Evolutionary conservation across 2,329 filamentous ascomycete genomes (phyloP), one percentile per base, ranked within the genome.

Genomic region (Metarhizium guizhouense): DNA sequence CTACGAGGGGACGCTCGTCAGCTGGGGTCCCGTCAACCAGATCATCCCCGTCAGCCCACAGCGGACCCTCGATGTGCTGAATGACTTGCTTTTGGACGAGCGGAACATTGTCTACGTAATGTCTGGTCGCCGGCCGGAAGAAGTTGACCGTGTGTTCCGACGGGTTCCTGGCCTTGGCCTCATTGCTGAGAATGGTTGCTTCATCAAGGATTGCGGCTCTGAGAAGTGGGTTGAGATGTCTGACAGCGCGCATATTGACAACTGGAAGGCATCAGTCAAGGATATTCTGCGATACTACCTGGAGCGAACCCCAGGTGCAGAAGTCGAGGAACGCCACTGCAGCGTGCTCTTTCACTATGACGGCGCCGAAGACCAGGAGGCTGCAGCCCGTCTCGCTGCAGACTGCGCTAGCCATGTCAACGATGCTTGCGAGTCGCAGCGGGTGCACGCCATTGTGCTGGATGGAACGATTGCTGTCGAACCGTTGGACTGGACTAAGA

Each of bases 331-430:
- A 67, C 86, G 90, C n/a, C 88, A 92, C 62, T 96, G 90, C 75
- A 94, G 89, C 43, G 77, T 96, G 29, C 83, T 95, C 56, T 96
- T 96, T 76, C 90, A 95, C 71, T 95, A 94, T 73, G 88, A 88
- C 68, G 85, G 85, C 54, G 86, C 88, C 2, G 87, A 90, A 55
- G 90, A 96, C 67, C 82, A 82, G 56, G 83, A 87, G 53, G 80
- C 82, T 29, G 92, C 92, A 0, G 79, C 82, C 56, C 85, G 90
- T 20, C 87, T 92, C 64, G 93, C 91, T 0, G 88, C 87, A 20
- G 93, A 97, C 67, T 95, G 91, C 65, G 90, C 90, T 0, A 92
- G 89, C 59, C 92, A 96, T 65, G 94, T 97, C 76, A 97, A 97
- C 67, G 92, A 96, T 66, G 88, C 90, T 0, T 96, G 91, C 67